Percentiles rank a stretch among this genome's conserved stretches.
Conservation (phyloP, 1,284 basidiomycete species). For the Amylostereum chailletii region DNA sequence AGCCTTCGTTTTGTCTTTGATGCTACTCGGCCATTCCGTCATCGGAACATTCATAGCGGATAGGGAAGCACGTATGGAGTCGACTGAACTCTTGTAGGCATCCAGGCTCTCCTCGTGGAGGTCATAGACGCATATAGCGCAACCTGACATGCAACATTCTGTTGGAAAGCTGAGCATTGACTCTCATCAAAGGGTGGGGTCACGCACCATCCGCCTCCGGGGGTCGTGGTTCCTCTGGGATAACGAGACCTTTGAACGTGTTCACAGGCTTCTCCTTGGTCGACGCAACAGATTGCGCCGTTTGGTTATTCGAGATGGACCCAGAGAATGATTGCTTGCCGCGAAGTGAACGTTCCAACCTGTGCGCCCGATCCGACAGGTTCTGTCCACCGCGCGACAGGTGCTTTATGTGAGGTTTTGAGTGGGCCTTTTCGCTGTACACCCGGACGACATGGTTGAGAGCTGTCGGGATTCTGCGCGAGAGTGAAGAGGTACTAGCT, state of each 20-base stretch:
- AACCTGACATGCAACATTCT: constrained; percentile 93
- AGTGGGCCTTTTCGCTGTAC: background rate
- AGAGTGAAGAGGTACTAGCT: background rate
- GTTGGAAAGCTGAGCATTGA: background rate
- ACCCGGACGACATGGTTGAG: background rate
- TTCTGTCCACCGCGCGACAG: constrained; percentile 33
- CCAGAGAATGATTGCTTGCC: constrained; percentile 30
- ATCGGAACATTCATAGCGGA: constrained; percentile 39
- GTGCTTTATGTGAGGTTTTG: constrained; percentile 4
- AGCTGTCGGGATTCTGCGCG: background rate
- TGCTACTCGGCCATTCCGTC: constrained; percentile 54
- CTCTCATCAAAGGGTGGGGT: background rate
- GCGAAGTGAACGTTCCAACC: constrained; percentile 45
- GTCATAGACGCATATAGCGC: constrained; percentile 84
- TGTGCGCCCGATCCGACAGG: constrained; percentile 40
- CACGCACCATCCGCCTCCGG: constrained; percentile 58
- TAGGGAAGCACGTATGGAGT: constrained; percentile 43
- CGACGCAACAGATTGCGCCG: background rate
- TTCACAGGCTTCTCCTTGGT: constrained; percentile 9
- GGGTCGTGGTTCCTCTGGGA: constrained; percentile 51
- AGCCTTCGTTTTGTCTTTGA: constrained; percentile 17
- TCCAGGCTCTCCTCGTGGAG: constrained; percentile 72
- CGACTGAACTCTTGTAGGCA: constrained; percentile 53
- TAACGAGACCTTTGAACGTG: constrained; percentile 44
- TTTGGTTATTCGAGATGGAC: constrained; percentile 19